phyloP scores from a whole-genome alignment of 1,284 basidiomycete species.

The Xanthoconium separans region DNA sequence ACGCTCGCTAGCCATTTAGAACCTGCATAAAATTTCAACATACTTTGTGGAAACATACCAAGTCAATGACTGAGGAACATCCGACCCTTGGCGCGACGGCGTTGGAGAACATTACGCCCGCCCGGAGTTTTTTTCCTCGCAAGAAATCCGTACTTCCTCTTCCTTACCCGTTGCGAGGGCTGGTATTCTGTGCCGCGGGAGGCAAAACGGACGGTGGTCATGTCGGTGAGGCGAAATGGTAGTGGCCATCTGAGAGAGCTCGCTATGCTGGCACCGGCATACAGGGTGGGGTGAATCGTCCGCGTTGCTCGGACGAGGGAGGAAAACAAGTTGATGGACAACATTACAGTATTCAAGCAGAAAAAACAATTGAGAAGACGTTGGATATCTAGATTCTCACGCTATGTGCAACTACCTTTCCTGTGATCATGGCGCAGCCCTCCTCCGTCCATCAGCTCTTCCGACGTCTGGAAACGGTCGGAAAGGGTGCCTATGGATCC shows the following conservation, averaged over 20 bases:
- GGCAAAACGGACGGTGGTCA: conserved; percentile 31
- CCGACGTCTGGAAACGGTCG: conserved; percentile 74
- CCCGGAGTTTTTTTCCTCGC: conserved; percentile 32
- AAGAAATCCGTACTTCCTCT: conserved; percentile 34
- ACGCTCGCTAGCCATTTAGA: background rate
- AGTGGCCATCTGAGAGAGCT: conserved; percentile 23
- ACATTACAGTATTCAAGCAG: conserved; percentile 4
- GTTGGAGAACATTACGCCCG: conserved; percentile 35
- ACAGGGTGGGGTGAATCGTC: conserved; percentile 20
- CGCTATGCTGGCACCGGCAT: conserved; percentile 14
- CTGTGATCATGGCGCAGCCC: conserved; percentile 38
- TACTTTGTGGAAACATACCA: conserved; percentile 12
- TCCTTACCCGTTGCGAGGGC: conserved; percentile 34
- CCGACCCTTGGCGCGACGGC: conserved; percentile 41
- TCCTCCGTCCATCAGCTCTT: conserved; percentile 61
- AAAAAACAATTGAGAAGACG: background rate
- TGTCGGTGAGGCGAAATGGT: conserved; percentile 20
- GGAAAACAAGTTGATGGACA: conserved; percentile 21
- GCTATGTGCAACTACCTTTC: conserved; percentile 1
- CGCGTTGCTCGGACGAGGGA: conserved; percentile 27
- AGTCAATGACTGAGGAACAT: conserved; percentile 41
- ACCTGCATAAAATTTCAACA: background rate
- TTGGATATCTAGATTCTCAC: conserved; percentile 19
- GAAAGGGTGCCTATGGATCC: conserved; percentile 94
- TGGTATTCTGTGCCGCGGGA: conserved; percentile 38